A percentile compares a stretch with the other conserved stretches of the same genome.
phyloP scores from a whole-genome alignment of 305 asterid species.

The Fraxinus dipetala region DNA sequence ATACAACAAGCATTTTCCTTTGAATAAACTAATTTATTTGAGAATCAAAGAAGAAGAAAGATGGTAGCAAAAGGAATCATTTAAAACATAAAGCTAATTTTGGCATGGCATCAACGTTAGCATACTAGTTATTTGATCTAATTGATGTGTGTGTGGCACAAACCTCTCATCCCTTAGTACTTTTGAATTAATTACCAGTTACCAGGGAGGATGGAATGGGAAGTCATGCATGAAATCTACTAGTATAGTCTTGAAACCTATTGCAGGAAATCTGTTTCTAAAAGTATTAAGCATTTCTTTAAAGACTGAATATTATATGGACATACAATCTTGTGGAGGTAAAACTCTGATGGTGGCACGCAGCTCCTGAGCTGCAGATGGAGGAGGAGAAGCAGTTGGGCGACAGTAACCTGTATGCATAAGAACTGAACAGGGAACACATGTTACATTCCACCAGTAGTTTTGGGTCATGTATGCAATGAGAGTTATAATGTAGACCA shows the following conservation, averaged over 20 bases:
- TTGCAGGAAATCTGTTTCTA: neutral
- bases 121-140: conserved; percentile 1
- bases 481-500: conserved; percentile 3
- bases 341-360: conserved; percentile 84
- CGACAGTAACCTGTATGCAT: conserved; percentile 98
- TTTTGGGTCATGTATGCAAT: neutral
- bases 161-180: neutral
- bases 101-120: neutral
- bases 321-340: conserved; percentile 91
- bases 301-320: conserved; percentile 18
- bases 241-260: neutral
- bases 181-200: neutral
- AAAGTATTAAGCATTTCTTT: conserved; percentile 8
- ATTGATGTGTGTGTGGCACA: neutral
- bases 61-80: neutral
- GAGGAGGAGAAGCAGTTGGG: conserved; percentile 91
- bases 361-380: conserved; percentile 77
- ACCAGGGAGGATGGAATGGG: conserved; percentile 3
- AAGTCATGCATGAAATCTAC: conserved; percentile 16
- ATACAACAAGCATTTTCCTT: neutral
- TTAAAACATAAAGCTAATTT: neutral
- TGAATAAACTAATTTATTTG: neutral
- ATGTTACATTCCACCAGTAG: neutral
- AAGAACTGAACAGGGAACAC: conserved; percentile 55
- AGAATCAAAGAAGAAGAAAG: neutral